A percentile compares a stretch with the other conserved stretches of the same genome.
Conservation (phyloP, 371 early-diverging fungal genomes). For the Coemansia sp. region DNA sequence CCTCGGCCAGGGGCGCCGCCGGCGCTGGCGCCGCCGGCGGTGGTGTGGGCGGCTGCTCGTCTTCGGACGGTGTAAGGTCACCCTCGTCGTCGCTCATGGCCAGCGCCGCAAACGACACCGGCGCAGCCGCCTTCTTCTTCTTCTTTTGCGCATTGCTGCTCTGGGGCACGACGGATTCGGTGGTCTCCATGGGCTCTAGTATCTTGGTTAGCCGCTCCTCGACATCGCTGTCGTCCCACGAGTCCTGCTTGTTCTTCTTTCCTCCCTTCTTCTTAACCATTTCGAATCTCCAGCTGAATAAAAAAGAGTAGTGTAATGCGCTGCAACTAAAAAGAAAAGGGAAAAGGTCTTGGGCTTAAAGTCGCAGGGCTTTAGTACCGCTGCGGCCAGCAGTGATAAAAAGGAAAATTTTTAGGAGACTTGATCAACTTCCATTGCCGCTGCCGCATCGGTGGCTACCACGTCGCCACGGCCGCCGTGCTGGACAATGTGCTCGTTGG, state of each 20-base stretch:
- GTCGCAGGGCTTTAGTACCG: neutral
- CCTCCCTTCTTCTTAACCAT: slow-evolving; percentile 46
- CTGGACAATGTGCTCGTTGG: slow-evolving; percentile 51
- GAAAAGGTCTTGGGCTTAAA: neutral
- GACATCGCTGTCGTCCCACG: slow-evolving; percentile 34
- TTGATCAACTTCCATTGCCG: slow-evolving; percentile 21
- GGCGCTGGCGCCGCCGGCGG: neutral
- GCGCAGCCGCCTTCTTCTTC: slow-evolving; percentile 13
- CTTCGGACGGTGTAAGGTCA: slow-evolving; percentile 4
- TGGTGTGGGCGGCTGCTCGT: slow-evolving; percentile 14
- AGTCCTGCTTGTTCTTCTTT: slow-evolving; percentile 33
- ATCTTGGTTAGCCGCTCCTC: slow-evolving; percentile 24
- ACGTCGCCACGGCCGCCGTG: slow-evolving; percentile 29
- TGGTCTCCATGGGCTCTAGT: slow-evolving; percentile 33
- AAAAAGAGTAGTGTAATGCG: neutral
- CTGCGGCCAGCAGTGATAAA: too few species aligned
- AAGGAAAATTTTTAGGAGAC: neutral
- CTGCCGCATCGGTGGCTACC: neutral
- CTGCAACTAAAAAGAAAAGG: neutral
- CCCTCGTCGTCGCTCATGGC: slow-evolving; percentile 19
- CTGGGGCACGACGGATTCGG: slow-evolving; percentile 47
- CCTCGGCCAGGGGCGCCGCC: neutral
- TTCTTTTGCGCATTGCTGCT: slow-evolving; percentile 53
- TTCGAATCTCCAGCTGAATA: neutral
- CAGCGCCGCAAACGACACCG: slow-evolving; percentile 27